Percentiles rank a stretch among this genome's conserved stretches.
Conservation (phyloP, 2,329 filamentous ascomycete genomes). For the Rhinocladiella similis region DNA sequence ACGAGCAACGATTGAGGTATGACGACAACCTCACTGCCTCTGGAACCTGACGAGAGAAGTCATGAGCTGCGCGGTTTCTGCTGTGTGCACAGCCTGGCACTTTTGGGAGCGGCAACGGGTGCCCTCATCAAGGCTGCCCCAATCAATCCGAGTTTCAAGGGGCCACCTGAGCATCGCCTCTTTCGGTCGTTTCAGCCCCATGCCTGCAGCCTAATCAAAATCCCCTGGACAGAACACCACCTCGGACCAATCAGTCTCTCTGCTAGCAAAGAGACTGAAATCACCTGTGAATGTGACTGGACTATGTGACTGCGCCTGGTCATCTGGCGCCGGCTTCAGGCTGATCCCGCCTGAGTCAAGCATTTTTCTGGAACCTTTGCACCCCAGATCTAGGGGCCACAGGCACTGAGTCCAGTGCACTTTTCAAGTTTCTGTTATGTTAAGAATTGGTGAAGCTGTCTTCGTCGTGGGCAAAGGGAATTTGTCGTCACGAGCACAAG, state of each 20-base stretch:
- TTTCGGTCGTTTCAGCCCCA: not conserved
- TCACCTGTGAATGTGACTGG: not conserved
- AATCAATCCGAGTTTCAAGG: not conserved
- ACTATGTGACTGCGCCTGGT: not conserved
- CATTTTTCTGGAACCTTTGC: not conserved
- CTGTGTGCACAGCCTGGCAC: not conserved
- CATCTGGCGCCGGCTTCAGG: not conserved
- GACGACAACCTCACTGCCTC: not conserved
- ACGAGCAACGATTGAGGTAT: not conserved
- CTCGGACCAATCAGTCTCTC: not conserved
- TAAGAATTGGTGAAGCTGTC: not conserved
- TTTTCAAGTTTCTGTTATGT: not conserved
- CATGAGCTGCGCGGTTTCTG: not conserved
- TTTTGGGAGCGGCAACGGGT: not conserved
- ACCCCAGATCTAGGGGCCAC: not conserved
- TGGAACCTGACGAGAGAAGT: not conserved
- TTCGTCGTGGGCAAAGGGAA: not conserved
- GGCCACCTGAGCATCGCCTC: constrained; percentile 1
- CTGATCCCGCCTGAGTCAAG: not conserved
- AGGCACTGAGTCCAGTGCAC: not conserved
- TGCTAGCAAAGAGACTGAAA: not conserved
- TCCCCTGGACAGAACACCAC: not conserved
- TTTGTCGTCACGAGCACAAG: not conserved
- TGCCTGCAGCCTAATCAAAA: not conserved
- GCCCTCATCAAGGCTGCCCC: not conserved